phyloP scores from a whole-genome alignment of 495 filamentous ascomycete genomes.

The Talaromyces thailandensis region DNA sequence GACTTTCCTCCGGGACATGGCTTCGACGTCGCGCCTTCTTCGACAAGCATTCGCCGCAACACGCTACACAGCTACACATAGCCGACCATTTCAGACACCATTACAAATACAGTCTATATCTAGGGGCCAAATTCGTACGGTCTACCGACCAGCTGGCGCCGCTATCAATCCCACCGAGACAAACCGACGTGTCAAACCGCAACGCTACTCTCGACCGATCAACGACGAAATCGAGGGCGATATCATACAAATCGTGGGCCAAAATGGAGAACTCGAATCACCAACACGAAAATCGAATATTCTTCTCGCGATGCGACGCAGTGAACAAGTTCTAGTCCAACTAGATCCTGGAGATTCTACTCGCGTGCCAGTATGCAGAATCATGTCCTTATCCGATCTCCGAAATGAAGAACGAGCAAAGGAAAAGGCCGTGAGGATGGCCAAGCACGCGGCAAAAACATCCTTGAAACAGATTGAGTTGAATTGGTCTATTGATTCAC shows the following conservation, averaged over 20 bases:
- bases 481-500: slow-evolving; percentile 69
- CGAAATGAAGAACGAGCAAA: slow-evolving; percentile 32
- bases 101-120: not conserved
- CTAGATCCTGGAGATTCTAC: slow-evolving; percentile 30
- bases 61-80: not conserved
- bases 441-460: slow-evolving; percentile 17
- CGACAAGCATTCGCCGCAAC: not conserved
- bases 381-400: slow-evolving; percentile 43
- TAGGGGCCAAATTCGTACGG: not conserved
- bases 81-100: not conserved
- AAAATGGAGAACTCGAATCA: slow-evolving; percentile 36
- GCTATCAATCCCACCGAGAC: not conserved
- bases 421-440: slow-evolving; percentile 22
- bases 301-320: slow-evolving; percentile 38
- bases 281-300: slow-evolving; percentile 31
- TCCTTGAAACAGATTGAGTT: slow-evolving; percentile 65
- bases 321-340: slow-evolving; percentile 47
- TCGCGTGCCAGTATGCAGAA: slow-evolving; percentile 52
- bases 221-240: slow-evolving; percentile 48
- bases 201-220: slow-evolving; percentile 9
- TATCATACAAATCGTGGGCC: slow-evolving; percentile 46
- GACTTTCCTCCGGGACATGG: not conserved
- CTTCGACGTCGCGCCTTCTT: not conserved
- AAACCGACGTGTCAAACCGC: not conserved
- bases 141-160: not conserved